These are phyloP conservation scores for Rhizoctonia solani DNA, from an alignment of 1,284 basidiomycete genomes.

Conservation along the genomic window DNA sequence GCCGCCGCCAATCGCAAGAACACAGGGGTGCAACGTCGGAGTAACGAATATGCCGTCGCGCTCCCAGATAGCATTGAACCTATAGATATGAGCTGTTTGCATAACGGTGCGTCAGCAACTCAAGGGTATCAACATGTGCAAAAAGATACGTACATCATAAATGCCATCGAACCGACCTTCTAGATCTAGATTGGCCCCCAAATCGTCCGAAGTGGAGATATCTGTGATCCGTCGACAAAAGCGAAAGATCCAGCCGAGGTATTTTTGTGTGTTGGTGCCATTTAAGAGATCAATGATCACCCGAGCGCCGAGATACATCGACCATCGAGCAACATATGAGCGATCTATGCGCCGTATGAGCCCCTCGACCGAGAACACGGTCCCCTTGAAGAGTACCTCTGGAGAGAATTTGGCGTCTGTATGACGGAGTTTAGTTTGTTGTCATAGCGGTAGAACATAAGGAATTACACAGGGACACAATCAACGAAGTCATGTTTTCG, in stretches of 20 bases:
- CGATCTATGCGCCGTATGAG: not conserved
- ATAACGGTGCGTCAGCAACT: not conserved
- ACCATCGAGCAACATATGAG: not conserved
- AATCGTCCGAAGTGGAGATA: too few species aligned
- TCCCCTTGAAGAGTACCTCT: too few species aligned
- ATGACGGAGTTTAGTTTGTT: too few species aligned
- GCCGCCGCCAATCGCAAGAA: not conserved
- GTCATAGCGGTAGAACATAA: too few species aligned
- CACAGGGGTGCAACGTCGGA: not conserved
- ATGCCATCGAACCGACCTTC: not conserved
- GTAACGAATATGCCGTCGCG: not conserved
- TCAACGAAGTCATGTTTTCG: too few species aligned
- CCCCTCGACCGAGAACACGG: too few species aligned
- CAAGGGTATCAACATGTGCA: not conserved
- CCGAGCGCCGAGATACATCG: not conserved
- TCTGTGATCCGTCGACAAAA: not conserved
- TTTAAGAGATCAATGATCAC: not conserved
- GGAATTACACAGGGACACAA: too few species aligned
- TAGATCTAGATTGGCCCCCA: not conserved
- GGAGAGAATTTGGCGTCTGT: too few species aligned
- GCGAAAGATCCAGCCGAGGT: not conserved
- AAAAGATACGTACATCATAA: not conserved
- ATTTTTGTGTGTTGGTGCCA: not conserved
- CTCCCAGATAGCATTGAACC: not conserved
- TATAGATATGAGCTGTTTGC: not conserved